Conservation (phyloP, 768 basidiomycete species). For the Agrocybe pediades region DNA sequence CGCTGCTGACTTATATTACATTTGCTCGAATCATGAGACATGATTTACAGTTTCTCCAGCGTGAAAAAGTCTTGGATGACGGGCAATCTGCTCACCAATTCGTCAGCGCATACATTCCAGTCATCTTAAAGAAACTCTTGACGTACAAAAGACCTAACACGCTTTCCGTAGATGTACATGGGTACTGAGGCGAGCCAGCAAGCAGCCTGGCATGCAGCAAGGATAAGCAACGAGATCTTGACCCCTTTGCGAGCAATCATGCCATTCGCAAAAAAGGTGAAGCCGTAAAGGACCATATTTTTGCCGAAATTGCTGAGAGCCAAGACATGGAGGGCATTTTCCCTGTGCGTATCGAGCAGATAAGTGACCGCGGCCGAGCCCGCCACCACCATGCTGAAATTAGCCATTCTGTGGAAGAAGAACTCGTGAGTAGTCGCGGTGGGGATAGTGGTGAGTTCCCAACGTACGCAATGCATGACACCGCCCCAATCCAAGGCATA, state of each 20-base stretch:
- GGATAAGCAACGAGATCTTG: constrained; percentile 38
- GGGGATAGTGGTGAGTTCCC: not conserved
- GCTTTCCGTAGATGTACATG: constrained; percentile 47
- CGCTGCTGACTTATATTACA: too few relatives aligned
- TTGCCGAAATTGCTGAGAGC: constrained; percentile 45
- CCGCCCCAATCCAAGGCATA: constrained; percentile 49
- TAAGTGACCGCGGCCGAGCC: constrained; percentile 45
- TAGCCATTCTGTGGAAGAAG: constrained; percentile 33
- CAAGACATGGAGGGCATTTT: constrained; percentile 40
- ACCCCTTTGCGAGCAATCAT: constrained; percentile 40
- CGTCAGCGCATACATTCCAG: not conserved
- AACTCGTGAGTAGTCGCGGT: not conserved
- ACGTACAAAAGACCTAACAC: constrained; percentile 42
- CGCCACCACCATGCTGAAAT: constrained; percentile 46
- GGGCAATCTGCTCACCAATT: not conserved
- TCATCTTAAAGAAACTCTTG: not conserved
- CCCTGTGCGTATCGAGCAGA: constrained; percentile 45
- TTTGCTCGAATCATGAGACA: too few relatives aligned
- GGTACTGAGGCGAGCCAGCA: constrained; percentile 44
- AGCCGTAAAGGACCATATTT: constrained; percentile 46
- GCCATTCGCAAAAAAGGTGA: constrained; percentile 45
- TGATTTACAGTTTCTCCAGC: not conserved
- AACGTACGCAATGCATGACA: constrained; percentile 35
- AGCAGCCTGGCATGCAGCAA: constrained; percentile 39
- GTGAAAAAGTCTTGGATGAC: not conserved